phyloP scores from a whole-genome alignment of 1,284 basidiomycete species.

The Kwoniella shivajii region DNA sequence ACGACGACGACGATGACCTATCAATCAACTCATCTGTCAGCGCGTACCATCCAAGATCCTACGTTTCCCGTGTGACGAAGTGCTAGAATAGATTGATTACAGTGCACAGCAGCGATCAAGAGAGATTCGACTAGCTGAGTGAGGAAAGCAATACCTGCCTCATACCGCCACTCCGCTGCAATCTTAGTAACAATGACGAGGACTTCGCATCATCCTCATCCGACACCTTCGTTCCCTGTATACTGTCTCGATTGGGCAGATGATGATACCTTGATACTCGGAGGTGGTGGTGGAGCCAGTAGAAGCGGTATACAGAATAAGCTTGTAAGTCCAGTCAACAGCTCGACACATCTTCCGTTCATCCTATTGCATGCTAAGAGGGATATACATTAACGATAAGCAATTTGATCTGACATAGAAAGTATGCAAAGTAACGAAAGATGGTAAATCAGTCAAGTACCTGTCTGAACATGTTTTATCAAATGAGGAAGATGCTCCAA shows the following conservation, averaged over 20 bases:
- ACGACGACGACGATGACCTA: not conserved
- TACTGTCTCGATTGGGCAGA: constrained; percentile 84
- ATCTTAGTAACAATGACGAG: constrained; percentile 62
- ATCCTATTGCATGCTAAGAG: too few relatives aligned
- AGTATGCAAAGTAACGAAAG: constrained; percentile 66
- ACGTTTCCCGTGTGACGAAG: too few relatives aligned
- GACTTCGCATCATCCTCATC: constrained; percentile 73
- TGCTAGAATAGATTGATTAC: too few relatives aligned
- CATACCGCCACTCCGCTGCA: too few relatives aligned
- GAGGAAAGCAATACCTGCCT: too few relatives aligned
- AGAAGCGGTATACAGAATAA: constrained; percentile 89
- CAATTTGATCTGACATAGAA: constrained; percentile 12
- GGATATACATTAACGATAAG: not conserved
- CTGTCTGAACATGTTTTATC: constrained; percentile 73
- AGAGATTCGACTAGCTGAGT: too few relatives aligned
- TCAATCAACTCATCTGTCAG: too few relatives aligned
- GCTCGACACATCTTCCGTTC: too few relatives aligned
- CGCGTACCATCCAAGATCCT: too few relatives aligned
- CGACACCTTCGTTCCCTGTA: constrained; percentile 76
- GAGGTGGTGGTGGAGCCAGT: constrained; percentile 81
- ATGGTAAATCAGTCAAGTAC: constrained; percentile 63
- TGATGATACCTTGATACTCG: constrained; percentile 73
- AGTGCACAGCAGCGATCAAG: too few relatives aligned
- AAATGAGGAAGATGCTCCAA: constrained; percentile 83
- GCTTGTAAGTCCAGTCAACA: constrained; percentile 62